These are phyloP conservation scores for Gonium pectorale DNA, from an alignment of 139 green algal genomes.

Conservation along the genomic window DNA sequence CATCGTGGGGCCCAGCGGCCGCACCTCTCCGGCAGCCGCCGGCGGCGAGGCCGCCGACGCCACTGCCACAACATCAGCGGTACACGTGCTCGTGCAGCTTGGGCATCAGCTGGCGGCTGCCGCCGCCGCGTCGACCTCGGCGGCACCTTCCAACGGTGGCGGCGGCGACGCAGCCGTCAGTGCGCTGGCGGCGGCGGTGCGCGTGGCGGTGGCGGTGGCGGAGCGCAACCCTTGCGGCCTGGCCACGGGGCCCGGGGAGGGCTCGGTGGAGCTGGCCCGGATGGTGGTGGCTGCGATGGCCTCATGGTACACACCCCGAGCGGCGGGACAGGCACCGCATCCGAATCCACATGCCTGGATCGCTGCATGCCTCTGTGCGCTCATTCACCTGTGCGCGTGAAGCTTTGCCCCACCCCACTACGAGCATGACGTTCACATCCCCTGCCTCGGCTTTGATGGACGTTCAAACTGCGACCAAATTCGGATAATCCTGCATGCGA, in stretches of 20 bases:
- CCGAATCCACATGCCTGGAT: too few species aligned
- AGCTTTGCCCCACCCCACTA: too few species aligned
- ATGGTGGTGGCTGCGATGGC: slow-evolving; percentile 68
- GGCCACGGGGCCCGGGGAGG: neutral
- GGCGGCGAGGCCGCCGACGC: slow-evolving; percentile 50
- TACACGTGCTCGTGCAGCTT: slow-evolving; percentile 44
- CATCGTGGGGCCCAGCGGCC: slow-evolving; percentile 50
- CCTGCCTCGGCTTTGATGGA: too few species aligned
- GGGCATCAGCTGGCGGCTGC: neutral
- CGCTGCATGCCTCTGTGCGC: too few species aligned
- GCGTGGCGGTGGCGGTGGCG: slow-evolving; percentile 50
- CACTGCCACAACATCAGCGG: slow-evolving; percentile 38
- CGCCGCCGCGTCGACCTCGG: slow-evolving; percentile 34
- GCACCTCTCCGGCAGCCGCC: neutral
- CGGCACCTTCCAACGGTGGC: neutral
- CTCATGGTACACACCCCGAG: slow-evolving; percentile 35
- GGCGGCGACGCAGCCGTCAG: slow-evolving; percentile 6
- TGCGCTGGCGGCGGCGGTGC: neutral
- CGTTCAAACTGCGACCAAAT: too few species aligned
- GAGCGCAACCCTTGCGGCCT: slow-evolving; percentile 53
- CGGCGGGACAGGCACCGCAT: too few species aligned
- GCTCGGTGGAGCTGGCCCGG: slow-evolving; percentile 47
- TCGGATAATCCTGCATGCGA: too few species aligned
- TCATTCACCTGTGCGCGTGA: too few species aligned
- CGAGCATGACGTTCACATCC: too few species aligned